Evolutionary conservation across 352 stramenopile genomes (phyloP), one percentile per base, ranked within the genome.

Genomic region (Pelagophyceae sp.): DNA sequence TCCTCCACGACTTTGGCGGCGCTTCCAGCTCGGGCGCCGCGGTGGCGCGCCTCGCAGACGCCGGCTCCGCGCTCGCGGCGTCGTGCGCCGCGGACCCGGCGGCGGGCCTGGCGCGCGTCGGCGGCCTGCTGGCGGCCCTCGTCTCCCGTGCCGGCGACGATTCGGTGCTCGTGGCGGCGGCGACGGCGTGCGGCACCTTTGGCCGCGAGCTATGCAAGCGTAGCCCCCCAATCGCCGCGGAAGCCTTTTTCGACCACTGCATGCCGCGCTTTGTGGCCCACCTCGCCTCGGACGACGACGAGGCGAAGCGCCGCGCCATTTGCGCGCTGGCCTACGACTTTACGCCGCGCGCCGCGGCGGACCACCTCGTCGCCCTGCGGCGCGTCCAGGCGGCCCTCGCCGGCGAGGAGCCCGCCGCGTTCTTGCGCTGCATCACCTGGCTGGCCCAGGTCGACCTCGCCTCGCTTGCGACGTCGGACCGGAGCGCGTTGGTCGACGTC

Each of bases 401-500:
- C 5, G 23, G 11, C 58, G 58, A 15, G 15, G 5, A 11, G 15
- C 15, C 5, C 58, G 11, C 11, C 45, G 58, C 29, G 23, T 31
- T 67, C 58, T 15, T 31, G 15, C 29, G 23, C 15, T 67, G 58
- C 58, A 33, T 31, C 58, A 27, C 58, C 11, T 35, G 23, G 58
- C 58, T 67, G 5, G 58, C 29, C 58, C 58, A 33, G 29, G 23
- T 31, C 23, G 58, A 67, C 58, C 31, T 67, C 29, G 5, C 15
- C 23, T 6, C 11, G 11, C 45, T 54, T 54, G 11, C 58, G 58
- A 27, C 33, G 40, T 58, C 31, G 29, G n/a, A 38, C 72, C 50
- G 67, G 27, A 25, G 40, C n/a, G 19, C 88, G 27, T 80, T 93
- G 19, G 81, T 90, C 33, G 89, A 94, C 63, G 78, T 94, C 67